Evolutionary conservation across 148 eudicot species (phyloP).

Genomic region (Tetragonia tetragonoides): DNA sequence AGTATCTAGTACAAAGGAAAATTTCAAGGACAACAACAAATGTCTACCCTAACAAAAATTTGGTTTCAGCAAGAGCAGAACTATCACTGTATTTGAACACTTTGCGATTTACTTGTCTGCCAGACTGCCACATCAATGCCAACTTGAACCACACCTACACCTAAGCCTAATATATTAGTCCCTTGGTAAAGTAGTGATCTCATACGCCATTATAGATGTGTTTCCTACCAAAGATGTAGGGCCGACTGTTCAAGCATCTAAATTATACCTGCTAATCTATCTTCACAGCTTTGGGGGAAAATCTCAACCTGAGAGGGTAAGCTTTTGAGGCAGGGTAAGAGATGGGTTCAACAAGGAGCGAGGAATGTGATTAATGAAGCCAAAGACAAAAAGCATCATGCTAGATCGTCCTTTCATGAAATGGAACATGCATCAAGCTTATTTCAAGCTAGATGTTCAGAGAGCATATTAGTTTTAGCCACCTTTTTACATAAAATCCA

Average conservation of each 20-base stretch:
- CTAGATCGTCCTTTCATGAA: no score
- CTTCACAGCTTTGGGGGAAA: background rate
- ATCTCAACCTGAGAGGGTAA: background rate
- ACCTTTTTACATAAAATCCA: no score
- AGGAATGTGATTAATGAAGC: background rate
- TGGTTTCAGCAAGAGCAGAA: background rate
- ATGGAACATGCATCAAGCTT: no score
- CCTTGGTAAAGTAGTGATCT: background rate
- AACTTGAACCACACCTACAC: background rate
- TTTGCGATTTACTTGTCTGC: background rate
- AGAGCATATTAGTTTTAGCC: no score
- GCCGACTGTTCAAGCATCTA: background rate
- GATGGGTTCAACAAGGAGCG: background rate
- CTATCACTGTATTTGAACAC: background rate
- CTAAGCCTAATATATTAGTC: background rate
- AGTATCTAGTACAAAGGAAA: background rate
- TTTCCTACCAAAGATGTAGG: background rate
- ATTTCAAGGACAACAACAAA: background rate
- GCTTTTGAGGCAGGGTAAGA: background rate
- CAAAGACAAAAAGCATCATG: background rate
- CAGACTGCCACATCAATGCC: background rate
- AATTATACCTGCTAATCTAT: background rate
- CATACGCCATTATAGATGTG: background rate
- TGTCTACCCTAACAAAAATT: background rate
- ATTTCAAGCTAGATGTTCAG: no score